Conservation (phyloP, 2,329 filamentous ascomycete species). For the Aspergillus pseudonomiae region DNA sequence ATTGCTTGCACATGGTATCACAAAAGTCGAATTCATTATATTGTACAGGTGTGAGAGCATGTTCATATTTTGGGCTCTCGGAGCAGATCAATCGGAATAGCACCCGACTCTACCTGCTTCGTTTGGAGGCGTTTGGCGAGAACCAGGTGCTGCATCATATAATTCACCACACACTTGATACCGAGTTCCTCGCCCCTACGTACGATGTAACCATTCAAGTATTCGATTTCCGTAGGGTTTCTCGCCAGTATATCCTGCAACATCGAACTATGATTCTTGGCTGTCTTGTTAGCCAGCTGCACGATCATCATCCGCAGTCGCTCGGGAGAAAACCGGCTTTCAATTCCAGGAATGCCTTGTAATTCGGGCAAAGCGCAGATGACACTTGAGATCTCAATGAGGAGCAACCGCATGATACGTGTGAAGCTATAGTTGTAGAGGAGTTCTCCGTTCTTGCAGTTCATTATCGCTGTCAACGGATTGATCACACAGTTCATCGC, state of each 20-base stretch:
- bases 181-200: slow-evolving; percentile 71
- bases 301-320: slow-evolving; percentile 65
- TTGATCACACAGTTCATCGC: slow-evolving; percentile 78
- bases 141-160: slow-evolving; percentile 72
- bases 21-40: background rate
- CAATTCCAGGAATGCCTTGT: slow-evolving; percentile 61
- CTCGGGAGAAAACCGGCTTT: slow-evolving; percentile 61
- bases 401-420: slow-evolving; percentile 68
- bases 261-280: slow-evolving; percentile 67
- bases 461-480: slow-evolving; percentile 76
- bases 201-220: slow-evolving; percentile 86
- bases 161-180: slow-evolving; percentile 72
- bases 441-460: slow-evolving; percentile 73
- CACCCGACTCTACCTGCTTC: slow-evolving; percentile 30
- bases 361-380: slow-evolving; percentile 76
- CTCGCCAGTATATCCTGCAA: slow-evolving; percentile 65
- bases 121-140: slow-evolving; percentile 65
- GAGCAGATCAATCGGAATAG: slow-evolving; percentile 36
- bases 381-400: slow-evolving; percentile 74
- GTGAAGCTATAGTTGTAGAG: slow-evolving; percentile 67
- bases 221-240: slow-evolving; percentile 73
- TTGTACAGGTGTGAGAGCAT: background rate
- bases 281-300: slow-evolving; percentile 57
- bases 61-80: slow-evolving; percentile 7
- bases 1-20: background rate